These are phyloP conservation scores for Malassezia equina DNA, from an alignment of 1,284 basidiomycete species.

Conservation along the genomic window DNA sequence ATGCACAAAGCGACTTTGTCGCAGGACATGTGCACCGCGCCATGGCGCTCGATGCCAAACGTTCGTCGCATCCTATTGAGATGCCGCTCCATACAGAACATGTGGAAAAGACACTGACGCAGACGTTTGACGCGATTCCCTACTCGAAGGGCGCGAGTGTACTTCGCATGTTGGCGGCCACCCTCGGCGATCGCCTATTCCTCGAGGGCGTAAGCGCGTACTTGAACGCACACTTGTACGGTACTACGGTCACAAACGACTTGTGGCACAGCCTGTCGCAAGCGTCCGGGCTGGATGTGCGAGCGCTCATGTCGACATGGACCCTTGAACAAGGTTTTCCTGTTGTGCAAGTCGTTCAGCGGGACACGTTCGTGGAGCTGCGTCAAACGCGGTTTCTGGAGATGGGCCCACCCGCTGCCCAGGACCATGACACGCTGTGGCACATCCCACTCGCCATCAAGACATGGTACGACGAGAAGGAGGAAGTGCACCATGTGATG, in stretches of 20 bases:
- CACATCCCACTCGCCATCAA: slow-evolving; percentile 59
- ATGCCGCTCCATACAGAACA: slow-evolving; percentile 53
- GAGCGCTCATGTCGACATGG: slow-evolving; percentile 81
- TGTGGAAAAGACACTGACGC: slow-evolving; percentile 28
- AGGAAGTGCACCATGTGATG: slow-evolving; percentile 48
- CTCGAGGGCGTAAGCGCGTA: slow-evolving; percentile 60
- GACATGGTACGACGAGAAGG: slow-evolving; percentile 52
- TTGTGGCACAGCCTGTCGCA: slow-evolving; percentile 79
- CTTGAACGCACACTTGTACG: slow-evolving; percentile 70
- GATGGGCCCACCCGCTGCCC: slow-evolving; percentile 58
- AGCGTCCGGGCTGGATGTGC: slow-evolving; percentile 66
- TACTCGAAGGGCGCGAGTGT: slow-evolving; percentile 55
- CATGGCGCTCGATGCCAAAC: slow-evolving; percentile 69
- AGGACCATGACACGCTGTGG: slow-evolving; percentile 89
- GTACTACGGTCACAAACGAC: slow-evolving; percentile 72
- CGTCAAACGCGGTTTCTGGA: slow-evolving; percentile 88
- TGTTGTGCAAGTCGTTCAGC: slow-evolving; percentile 77
- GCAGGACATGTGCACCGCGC: slow-evolving; percentile 54
- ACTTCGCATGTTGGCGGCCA: slow-evolving; percentile 72
- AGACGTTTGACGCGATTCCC: slow-evolving; percentile 31
- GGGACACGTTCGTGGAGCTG: slow-evolving; percentile 50
- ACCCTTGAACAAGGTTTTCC: slow-evolving; percentile 67
- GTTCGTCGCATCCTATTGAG: slow-evolving; percentile 87
- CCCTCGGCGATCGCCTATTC: slow-evolving; percentile 66
- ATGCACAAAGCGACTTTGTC: slow-evolving; percentile 53